These are phyloP conservation scores for Pestalotiopsis sp. DNA, from an alignment of 2,329 filamentous ascomycete species.

Conservation along the genomic window DNA sequence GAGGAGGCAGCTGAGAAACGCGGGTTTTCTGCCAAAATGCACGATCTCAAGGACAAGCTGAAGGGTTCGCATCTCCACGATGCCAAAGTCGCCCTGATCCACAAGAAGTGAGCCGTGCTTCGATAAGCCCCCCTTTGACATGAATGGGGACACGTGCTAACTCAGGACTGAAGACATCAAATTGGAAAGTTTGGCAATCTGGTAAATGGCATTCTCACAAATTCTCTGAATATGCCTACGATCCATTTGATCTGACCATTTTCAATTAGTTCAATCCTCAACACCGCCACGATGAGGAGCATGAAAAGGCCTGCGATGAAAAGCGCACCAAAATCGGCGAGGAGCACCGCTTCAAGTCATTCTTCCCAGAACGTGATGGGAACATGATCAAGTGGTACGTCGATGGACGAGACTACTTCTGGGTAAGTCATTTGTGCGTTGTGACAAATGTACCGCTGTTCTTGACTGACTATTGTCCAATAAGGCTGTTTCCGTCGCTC, in stretches of 20 bases:
- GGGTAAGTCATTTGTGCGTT: slow-evolving; percentile 48
- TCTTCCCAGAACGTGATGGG: slow-evolving; percentile 82
- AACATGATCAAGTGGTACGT: slow-evolving; percentile 98
- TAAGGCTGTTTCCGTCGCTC: slow-evolving; percentile 79
- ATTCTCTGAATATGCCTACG: not conserved
- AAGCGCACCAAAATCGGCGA: slow-evolving; percentile 76
- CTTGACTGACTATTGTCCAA: not conserved
- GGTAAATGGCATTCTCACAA: slow-evolving; percentile 39
- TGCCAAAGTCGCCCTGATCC: slow-evolving; percentile 57
- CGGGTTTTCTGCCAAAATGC: slow-evolving; percentile 46
- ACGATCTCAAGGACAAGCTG: slow-evolving; percentile 55
- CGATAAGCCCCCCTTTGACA: not conserved
- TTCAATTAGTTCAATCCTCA: slow-evolving; percentile 71
- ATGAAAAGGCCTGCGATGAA: slow-evolving; percentile 81
- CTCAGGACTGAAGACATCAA: slow-evolving; percentile 31
- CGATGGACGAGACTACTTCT: slow-evolving; percentile 93
- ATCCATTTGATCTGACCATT: slow-evolving; percentile 12
- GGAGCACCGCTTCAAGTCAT: slow-evolving; percentile 84
- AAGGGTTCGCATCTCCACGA: slow-evolving; percentile 57
- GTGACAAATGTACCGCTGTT: not conserved
- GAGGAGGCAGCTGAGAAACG: slow-evolving; percentile 22
- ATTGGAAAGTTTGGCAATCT: slow-evolving; percentile 67
- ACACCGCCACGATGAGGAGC: slow-evolving; percentile 91
- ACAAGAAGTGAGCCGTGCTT: slow-evolving; percentile 55
- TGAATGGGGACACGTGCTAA: not conserved